Evolutionary conservation across 805 yeast species (phyloP), one percentile per base, ranked within the genome.

Genomic region (Metschnikowia lochheadii): DNA sequence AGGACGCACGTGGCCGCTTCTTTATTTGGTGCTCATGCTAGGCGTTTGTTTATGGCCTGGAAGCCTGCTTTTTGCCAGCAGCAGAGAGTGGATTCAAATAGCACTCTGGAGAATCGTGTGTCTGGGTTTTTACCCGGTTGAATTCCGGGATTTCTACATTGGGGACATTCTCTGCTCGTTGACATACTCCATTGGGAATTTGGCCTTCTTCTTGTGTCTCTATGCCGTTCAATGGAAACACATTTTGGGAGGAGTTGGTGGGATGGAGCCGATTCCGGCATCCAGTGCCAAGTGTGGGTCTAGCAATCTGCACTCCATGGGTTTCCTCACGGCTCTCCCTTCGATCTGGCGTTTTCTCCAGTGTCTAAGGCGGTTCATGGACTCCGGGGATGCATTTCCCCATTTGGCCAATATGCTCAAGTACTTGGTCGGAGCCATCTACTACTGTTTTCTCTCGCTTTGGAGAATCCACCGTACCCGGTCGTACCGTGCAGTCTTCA

Each of bases 321-420:
- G 98, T 1, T 88, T 91, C 56, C 76, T 92, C 56, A 77, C 90
- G 32, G 77, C 96, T 7, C 64, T 94, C 17, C 99, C 99, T 0
- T 85, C 89, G 51, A 80, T 88, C 40, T 89, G 96, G 90, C 86
- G 99, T 69, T 81, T 87, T 50, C 63, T 92, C 49, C 99, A 94
- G 65, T 94, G 99, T 68, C 64, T 86, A 33, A 75, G 99, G 59
- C 95, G 99, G 78, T 94, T 78, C 64, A 81, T 84, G 26, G 99
- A 94, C 63, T 86, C 97, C 0, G 92, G 95, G 2, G 97, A 91
- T 61, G 85, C 91, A 87, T 94, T 94, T 63, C 99, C 99, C 0
- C 99, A 94, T 75, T 68, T 92, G 51, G 92, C 96, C 5, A 94
- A 94, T 61, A 89, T 89, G 76, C 60, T 75, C 33, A 94, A 94